These are phyloP conservation scores for Singerocomus inundabilis DNA, from an alignment of 1,284 basidiomycete species.

Conservation along the genomic window DNA sequence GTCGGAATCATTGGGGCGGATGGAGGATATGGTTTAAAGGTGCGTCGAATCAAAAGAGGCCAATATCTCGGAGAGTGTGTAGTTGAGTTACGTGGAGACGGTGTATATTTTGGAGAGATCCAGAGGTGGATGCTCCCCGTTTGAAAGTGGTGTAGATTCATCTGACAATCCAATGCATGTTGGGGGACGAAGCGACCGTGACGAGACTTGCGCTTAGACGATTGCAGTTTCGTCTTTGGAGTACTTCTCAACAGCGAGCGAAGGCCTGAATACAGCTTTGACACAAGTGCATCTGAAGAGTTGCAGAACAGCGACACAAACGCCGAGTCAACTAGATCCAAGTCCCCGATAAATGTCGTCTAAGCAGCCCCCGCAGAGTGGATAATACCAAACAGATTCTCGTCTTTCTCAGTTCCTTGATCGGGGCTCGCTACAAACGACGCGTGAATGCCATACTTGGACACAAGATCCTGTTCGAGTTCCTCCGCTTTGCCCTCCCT, in stretches of 20 bases:
- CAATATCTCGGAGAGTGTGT: slow-evolving; percentile 74
- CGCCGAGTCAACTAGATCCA: slow-evolving; percentile 82
- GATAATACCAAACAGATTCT: slow-evolving; percentile 75
- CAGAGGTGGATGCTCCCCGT: slow-evolving; percentile 48
- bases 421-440: slow-evolving; percentile 68
- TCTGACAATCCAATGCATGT: slow-evolving; percentile 42
- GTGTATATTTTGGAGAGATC: slow-evolving; percentile 77
- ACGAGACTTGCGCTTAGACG: slow-evolving; percentile 87
- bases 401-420: slow-evolving; percentile 41
- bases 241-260: slow-evolving; percentile 82
- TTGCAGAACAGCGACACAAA: slow-evolving; percentile 87
- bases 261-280: slow-evolving; percentile 85
- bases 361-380: slow-evolving; percentile 79
- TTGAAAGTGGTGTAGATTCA: slow-evolving; percentile 36
- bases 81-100: slow-evolving; percentile 81
- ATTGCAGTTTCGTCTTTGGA: slow-evolving; percentile 77
- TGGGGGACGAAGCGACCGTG: slow-evolving; percentile 59
- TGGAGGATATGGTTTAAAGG: slow-evolving; percentile 79
- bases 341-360: slow-evolving; percentile 84
- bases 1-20: slow-evolving; percentile 88
- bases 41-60: slow-evolving; percentile 60
- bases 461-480: slow-evolving; percentile 68
- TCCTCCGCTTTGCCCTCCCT: slow-evolving; percentile 74
- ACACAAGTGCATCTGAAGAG: no score
- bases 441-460: slow-evolving; percentile 74